Evolutionary conservation across 2,329 filamentous ascomycete species (phyloP).

Genomic region (Exophiala phaeomuriformis): DNA sequence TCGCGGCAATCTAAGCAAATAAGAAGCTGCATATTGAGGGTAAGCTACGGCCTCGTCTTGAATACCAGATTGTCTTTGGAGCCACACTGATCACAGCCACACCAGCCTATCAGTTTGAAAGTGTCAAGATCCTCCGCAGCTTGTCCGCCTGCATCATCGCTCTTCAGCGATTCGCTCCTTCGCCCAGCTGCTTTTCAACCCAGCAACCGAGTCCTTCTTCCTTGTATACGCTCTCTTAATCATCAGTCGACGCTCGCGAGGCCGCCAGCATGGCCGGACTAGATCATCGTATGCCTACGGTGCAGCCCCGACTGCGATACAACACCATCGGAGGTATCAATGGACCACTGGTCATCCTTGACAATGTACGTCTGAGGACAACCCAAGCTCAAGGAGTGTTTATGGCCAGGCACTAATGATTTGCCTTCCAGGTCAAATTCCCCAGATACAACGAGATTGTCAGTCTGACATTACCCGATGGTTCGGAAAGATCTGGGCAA

Average conservation of each 20-base stretch:
- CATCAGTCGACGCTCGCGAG: slow-evolving; percentile 3
- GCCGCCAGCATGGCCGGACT: slow-evolving; percentile 30
- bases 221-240: slow-evolving; percentile 1
- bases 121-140: slow-evolving; percentile 8
- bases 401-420: slow-evolving; percentile 19
- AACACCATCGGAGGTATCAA: slow-evolving; percentile 98
- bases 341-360: slow-evolving; percentile 92
- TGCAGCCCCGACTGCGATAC: slow-evolving; percentile 75
- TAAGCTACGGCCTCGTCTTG: slow-evolving; percentile 3
- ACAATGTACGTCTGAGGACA: slow-evolving; percentile 62
- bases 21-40: neutral
- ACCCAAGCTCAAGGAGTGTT: neutral
- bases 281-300: slow-evolving; percentile 43
- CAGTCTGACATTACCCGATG: slow-evolving; percentile 89
- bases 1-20: neutral
- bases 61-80: no score
- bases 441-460: slow-evolving; percentile 98
- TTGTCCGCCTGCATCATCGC: slow-evolving; percentile 14
- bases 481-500: slow-evolving; percentile 85
- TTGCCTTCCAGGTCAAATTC: slow-evolving; percentile 72
- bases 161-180: slow-evolving; percentile 14
- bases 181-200: slow-evolving; percentile 6
- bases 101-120: neutral
- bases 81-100: neutral
- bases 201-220: slow-evolving; percentile 13